Evolutionary conservation across 1,139 yeast species (phyloP), one percentile per base, ranked within the genome.

Genomic region (Blastobotrys malaysiensis): DNA sequence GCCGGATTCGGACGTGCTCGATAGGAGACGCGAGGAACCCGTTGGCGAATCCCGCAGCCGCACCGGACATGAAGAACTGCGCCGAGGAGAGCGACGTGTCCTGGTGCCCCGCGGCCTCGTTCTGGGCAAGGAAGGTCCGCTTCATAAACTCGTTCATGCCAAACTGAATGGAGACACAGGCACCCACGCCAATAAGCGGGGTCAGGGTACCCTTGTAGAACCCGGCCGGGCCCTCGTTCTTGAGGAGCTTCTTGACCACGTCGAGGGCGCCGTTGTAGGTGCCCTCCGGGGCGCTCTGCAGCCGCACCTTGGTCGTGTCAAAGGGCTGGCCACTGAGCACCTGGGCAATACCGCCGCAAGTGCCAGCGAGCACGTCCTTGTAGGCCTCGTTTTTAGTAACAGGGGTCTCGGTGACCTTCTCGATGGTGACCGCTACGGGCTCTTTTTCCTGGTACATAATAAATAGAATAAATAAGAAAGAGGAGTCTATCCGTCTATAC

Each of bases 271-370:
- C 89, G 13, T 73, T 73, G 63, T 88, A 88, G 21, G 84, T 81
- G 3, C 95, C 93, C 49, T 82, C 84, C 1, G 89, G 83, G 0
- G 95, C 89, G 7, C 93, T 84, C 66, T 91, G 97, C 50, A 91
- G 76, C 59, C 98, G 79, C 43, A 91, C 97, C 70, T 90, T 91
- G 49, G 95, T 88, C 9, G 96, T 88, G 69, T 91, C 98, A 65
- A 91, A 91, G 11, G 98, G 98, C 71, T 91, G 97, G 31, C 97
- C 97, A n/a, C 86, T 88, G 49, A 91, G 75, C 13, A 91, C 97
- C 72, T 91, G 98, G 14, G 97, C 72, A 48, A 91, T 82, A 56
- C 98, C 98, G 57, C 97, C 97, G 66, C 88, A 78, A 36, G 97
- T 90, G 9, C 97, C 98, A 5, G 95, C 95, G 58, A 87, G 75